phyloP scores from a whole-genome alignment of 129 eudicot genomes.

The Calendula officinalis region DNA sequence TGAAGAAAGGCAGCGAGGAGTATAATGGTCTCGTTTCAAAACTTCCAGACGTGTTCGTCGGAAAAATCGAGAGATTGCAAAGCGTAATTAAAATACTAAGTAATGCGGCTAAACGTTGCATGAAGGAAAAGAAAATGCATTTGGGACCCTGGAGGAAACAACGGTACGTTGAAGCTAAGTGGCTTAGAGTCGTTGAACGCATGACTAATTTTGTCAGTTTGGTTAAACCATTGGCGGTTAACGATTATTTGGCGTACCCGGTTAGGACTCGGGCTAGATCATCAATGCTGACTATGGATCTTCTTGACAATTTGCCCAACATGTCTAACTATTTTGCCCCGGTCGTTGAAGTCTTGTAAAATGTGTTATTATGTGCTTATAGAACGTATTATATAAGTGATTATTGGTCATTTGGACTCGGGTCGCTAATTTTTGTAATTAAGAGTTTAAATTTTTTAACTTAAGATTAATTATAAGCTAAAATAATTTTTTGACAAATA shows the following conservation, averaged over 20 bases:
- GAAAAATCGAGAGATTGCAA: slow-evolving; percentile 63
- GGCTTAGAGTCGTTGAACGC: slow-evolving; percentile 63
- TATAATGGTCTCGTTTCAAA: slow-evolving; percentile 50
- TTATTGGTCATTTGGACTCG: neutral
- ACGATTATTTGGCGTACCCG: slow-evolving; percentile 22
- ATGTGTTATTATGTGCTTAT: neutral
- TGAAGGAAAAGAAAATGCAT: slow-evolving; percentile 92
- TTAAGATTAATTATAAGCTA: too few species aligned
- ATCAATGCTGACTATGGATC: slow-evolving; percentile 73
- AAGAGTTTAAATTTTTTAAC: too few species aligned
- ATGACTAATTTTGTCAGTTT: slow-evolving; percentile 11
- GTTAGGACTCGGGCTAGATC: slow-evolving; percentile 38
- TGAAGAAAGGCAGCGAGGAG: slow-evolving; percentile 80
- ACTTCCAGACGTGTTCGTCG: slow-evolving; percentile 70
- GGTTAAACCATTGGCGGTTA: slow-evolving; percentile 22
- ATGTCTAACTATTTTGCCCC: slow-evolving; percentile 31
- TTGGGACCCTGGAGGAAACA: slow-evolving; percentile 90
- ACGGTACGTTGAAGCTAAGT: slow-evolving; percentile 82
- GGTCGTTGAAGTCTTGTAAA: slow-evolving; percentile 29
- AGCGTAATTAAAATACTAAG: slow-evolving; percentile 53
- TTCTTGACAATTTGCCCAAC: slow-evolving; percentile 46
- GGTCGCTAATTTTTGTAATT: too few species aligned
- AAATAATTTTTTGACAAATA: too few species aligned
- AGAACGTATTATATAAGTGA: neutral
- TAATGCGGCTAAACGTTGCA: slow-evolving; percentile 73